Percentiles rank a stretch among this genome's conserved stretches.
Conservation (phyloP, 305 asterid genomes). For the Rubia balearica region DNA sequence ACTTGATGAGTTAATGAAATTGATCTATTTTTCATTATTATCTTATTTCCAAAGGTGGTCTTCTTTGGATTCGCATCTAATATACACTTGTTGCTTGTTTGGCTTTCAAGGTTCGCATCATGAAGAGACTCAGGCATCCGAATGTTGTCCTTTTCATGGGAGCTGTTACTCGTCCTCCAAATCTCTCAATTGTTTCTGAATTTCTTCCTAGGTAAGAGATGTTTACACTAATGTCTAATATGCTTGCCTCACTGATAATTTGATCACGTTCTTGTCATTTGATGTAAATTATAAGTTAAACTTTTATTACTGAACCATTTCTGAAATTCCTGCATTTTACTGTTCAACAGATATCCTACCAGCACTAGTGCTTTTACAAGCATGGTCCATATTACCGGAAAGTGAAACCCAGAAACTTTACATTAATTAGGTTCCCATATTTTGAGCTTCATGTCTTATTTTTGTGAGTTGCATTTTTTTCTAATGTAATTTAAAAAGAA, state of each 20-base stretch:
- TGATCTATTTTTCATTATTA: neutral
- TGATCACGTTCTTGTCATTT: neutral
- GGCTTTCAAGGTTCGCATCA: conserved; percentile 70
- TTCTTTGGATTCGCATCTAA: conserved; percentile 23
- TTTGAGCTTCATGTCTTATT: neutral
- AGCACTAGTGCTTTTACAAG: neutral
- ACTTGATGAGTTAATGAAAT: neutral
- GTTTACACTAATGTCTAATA: neutral
- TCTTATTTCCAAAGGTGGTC: conserved; percentile 5
- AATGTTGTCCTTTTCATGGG: conserved; percentile 98
- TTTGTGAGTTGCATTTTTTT: neutral
- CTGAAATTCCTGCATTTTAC: neutral
- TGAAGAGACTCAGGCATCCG: conserved; percentile 91
- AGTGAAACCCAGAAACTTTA: neutral
- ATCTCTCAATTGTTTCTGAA: conserved; percentile 91
- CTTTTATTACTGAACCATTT: neutral
- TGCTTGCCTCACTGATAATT: neutral
- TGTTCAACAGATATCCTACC: neutral
- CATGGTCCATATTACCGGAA: neutral
- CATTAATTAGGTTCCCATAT: neutral
- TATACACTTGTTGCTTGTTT: conserved; percentile 21
- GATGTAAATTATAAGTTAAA: neutral
- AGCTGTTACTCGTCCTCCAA: conserved; percentile 94
- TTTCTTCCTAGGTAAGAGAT: conserved; percentile 86
- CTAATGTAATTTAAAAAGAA: neutral